Evolutionary conservation across 2,329 filamentous ascomycete species (phyloP).

Genomic region (Ilyonectria destructans): DNA sequence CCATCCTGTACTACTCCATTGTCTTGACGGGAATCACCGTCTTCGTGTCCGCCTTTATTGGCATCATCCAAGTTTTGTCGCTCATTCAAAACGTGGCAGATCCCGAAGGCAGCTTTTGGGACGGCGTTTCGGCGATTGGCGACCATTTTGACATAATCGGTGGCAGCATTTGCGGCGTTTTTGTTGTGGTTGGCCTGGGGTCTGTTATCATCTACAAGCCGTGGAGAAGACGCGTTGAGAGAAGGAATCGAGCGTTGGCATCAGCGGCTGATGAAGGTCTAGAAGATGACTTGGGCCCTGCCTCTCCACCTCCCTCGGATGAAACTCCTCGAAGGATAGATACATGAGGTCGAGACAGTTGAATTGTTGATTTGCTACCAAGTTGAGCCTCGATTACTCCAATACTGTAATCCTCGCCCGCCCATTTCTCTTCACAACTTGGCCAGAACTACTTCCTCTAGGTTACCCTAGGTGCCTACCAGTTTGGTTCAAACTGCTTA

Average conservation of each 20-base stretch:
- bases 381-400: neutral
- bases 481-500: neutral
- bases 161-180: conserved; percentile 88
- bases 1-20: conserved; percentile 94
- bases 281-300: conserved; percentile 20
- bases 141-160: conserved; percentile 91
- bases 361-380: neutral
- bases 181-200: conserved; percentile 82
- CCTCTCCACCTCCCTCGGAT: conserved; percentile 12
- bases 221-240: conserved; percentile 75
- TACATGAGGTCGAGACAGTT: neutral
- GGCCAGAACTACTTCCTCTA: too few relatives aligned
- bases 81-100: conserved; percentile 84
- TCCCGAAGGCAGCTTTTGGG: conserved; percentile 87
- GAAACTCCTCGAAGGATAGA: conserved; percentile 3
- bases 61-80: conserved; percentile 86
- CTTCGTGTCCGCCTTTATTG: conserved; percentile 87
- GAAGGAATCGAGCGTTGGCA: conserved; percentile 37
- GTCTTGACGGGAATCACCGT: conserved; percentile 89
- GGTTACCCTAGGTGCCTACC: neutral
- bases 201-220: conserved; percentile 85
- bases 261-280: conserved; percentile 32
- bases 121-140: conserved; percentile 82
- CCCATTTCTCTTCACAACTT: neutral
- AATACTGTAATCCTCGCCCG: neutral